Evolutionary conservation across 176 grass and related monocot species (phyloP).

Genomic region (Canna indica): DNA sequence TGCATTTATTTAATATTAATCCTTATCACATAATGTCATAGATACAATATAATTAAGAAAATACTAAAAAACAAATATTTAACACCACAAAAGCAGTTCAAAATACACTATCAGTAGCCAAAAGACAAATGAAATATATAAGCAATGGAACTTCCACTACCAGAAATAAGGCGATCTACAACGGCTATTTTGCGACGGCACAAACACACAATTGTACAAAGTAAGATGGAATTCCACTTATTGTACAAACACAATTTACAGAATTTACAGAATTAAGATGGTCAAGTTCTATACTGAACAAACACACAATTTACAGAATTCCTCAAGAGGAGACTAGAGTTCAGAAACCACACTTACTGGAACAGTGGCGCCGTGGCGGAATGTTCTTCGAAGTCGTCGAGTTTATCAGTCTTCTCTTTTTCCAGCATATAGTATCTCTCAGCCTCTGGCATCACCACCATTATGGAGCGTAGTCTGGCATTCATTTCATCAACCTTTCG

Average conservation of each 20-base stretch:
- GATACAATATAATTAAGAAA: background rate
- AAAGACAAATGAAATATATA: background rate
- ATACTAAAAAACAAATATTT: background rate
- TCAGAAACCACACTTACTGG: constrained; percentile 7
- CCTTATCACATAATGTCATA: background rate
- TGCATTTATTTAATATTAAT: too few relatives aligned
- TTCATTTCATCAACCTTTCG: constrained; percentile 42
- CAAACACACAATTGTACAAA: too few relatives aligned
- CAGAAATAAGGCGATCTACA: too few relatives aligned
- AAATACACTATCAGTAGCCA: background rate
- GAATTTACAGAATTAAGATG: too few relatives aligned
- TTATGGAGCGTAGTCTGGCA: constrained; percentile 31
- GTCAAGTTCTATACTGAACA: background rate
- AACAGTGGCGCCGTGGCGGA: constrained; percentile 7
- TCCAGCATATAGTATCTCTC: constrained; percentile 30
- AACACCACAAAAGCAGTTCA: background rate
- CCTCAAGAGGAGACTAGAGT: background rate
- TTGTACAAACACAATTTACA: too few relatives aligned
- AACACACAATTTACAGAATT: background rate
- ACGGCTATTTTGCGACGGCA: too few relatives aligned
- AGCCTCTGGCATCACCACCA: constrained; percentile 42
- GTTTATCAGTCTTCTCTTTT: constrained; percentile 30
- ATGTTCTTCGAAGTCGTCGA: constrained; percentile 22
- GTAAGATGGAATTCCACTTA: too few relatives aligned
- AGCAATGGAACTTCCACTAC: background rate